A percentile compares a stretch with the other conserved stretches of the same genome.
phyloP scores from a whole-genome alignment of 2,329 filamentous ascomycete species.

The Trichophyton schoenleinii region DNA sequence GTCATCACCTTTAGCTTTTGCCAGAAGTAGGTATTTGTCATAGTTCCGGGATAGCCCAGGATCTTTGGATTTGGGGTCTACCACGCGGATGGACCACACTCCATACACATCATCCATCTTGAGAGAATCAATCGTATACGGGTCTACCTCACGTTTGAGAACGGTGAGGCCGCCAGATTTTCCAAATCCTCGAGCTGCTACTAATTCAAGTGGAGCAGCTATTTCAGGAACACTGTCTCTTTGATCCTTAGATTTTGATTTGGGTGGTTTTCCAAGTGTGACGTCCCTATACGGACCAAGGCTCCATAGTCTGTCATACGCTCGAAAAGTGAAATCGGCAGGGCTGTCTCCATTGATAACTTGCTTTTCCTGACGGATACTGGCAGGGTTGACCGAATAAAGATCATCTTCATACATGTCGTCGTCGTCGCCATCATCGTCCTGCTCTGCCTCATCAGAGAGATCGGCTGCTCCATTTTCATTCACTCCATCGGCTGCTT shows the following conservation, averaged over 20 bases:
- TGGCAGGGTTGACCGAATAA: constrained; percentile 24
- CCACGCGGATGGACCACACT: constrained; percentile 63
- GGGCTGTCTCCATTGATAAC: constrained; percentile 16
- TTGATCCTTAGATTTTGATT: constrained; percentile 16
- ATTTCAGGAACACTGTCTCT: constrained; percentile 29
- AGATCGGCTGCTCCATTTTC: constrained; percentile 29
- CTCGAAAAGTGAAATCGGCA: constrained; percentile 56
- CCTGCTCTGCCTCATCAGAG: constrained; percentile 44
- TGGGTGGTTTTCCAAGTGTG: constrained; percentile 50
- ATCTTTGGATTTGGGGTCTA: constrained; percentile 36
- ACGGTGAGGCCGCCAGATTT: constrained; percentile 57
- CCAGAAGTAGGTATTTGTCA: constrained; percentile 72
- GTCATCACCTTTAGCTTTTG: constrained; percentile 52
- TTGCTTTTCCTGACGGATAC: constrained; percentile 12
- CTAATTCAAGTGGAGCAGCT: constrained; percentile 37
- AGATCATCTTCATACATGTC: constrained; percentile 45
- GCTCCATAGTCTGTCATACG: constrained; percentile 65
- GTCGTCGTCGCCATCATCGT: constrained; percentile 53
- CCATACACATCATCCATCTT: constrained; percentile 60
- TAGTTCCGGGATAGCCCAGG: constrained; percentile 45
- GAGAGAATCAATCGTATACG: constrained; percentile 56
- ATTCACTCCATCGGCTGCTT: constrained; percentile 24
- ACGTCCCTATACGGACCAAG: constrained; percentile 69
- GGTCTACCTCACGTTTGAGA: constrained; percentile 65
- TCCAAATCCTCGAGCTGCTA: constrained; percentile 43